These are phyloP conservation scores for Boletus sp. DNA, from an alignment of 768 basidiomycete species.

Conservation along the genomic window DNA sequence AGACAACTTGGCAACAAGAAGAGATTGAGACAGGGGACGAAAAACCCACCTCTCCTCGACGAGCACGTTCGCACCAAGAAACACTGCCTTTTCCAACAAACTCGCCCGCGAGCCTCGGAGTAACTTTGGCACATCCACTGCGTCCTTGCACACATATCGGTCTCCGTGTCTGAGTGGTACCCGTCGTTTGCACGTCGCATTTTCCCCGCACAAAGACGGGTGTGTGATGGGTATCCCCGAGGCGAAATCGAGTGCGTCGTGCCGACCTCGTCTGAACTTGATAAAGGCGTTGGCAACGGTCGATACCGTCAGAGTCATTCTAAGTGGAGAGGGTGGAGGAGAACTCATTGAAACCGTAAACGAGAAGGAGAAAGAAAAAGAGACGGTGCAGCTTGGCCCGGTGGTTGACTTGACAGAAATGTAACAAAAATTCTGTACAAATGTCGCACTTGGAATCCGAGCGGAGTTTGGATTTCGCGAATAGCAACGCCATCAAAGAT, in stretches of 20 bases:
- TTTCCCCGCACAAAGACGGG: constrained; percentile 29
- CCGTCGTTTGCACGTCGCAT: constrained; percentile 25
- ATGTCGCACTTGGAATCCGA: neutral
- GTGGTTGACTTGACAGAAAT: constrained; percentile 10
- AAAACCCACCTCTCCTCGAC: constrained; percentile 66
- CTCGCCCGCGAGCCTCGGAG: constrained; percentile 52
- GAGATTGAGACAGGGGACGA: neutral
- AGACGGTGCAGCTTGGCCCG: neutral
- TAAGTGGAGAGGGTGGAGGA: constrained; percentile 22
- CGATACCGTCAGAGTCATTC: constrained; percentile 24
- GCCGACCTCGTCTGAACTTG: constrained; percentile 46
- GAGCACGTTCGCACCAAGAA: constrained; percentile 56
- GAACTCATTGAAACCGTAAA: constrained; percentile 12
- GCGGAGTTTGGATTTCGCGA: constrained; percentile 24
- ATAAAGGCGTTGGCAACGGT: constrained; percentile 55
- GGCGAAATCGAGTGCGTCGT: constrained; percentile 33
- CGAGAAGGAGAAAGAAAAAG: neutral
- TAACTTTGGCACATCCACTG: constrained; percentile 58
- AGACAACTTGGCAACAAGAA: neutral
- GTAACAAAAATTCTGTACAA: neutral
- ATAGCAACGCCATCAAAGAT: neutral
- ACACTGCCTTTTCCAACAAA: constrained; percentile 49
- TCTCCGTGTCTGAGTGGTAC: constrained; percentile 39
- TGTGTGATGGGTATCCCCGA: constrained; percentile 42
- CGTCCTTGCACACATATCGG: constrained; percentile 57